Base-by-base conservation (phyloP, 345 rosid genomes). In the Salix udensis region DNA sequence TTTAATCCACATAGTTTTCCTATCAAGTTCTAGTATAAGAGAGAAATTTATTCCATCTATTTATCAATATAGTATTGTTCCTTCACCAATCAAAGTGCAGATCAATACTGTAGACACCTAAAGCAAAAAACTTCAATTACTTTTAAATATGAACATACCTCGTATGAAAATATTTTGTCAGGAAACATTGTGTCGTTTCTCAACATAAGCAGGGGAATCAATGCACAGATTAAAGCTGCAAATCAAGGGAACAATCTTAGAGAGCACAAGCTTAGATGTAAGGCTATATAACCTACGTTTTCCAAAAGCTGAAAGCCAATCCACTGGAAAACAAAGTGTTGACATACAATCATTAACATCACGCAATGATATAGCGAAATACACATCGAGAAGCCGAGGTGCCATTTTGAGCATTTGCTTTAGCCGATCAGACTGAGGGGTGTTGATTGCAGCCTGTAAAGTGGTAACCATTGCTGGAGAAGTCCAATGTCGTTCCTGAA, bases 191-290 rank as follows among this genome's bases (percentile, higher is more conserved):
- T 84, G 30, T 94, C 88, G 81, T 88, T 86, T 85, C 98, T 93
- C 34, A 90, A 76, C 98, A 93, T 91, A 60, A 95, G 87, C 73
- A 88, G 84, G 82, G 98, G 97, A 80, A 96, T 89, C 80, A 91
- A 74, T 68, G 99, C 96, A 74, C 99, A 96, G 65, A 91, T 86
- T 80, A 96, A 74, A 78, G 99, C 98, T 93, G 96, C 84, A 83
- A 79, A 67, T 72, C 80, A 9, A 82, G 34, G 42, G 65, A 82
- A 70, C 40, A 70, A 34, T 50, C 34, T 68, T 68, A 73, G 74
- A 68, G 40, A 10, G 9, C 19, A 52, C 55, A n/a, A 67, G 37
- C 61, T 48, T 28, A 37, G 60, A 65, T 5, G 50, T 65, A 26
- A 68, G 66, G 52, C 65, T 50, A 64, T 50, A 62, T 31, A 68